Evolutionary conservation across 768 basidiomycete genomes (phyloP).

Genomic region (Polyporus arcularius): DNA sequence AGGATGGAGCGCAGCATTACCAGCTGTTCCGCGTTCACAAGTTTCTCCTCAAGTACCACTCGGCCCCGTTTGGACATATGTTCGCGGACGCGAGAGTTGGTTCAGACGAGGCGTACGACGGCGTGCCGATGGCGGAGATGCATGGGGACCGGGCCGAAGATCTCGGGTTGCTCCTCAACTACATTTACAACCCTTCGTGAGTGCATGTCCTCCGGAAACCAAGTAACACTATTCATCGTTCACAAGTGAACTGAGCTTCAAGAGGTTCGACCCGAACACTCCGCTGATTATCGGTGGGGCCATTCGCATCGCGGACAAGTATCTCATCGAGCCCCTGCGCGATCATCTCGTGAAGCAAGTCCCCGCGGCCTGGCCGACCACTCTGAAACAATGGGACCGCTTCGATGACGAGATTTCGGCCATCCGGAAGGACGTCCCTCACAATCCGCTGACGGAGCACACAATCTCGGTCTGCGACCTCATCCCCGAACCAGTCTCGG

Average conservation of each 20-base stretch:
- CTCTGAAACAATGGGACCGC: constrained; percentile 27
- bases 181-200: constrained; percentile 2
- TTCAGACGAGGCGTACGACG: constrained; percentile 4
- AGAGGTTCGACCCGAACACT: constrained; percentile 16
- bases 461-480: not conserved
- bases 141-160: constrained; percentile 9
- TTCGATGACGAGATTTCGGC: not conserved
- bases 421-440: too few relatives aligned
- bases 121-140: constrained; percentile 3
- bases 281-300: constrained; percentile 14
- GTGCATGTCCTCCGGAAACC: not conserved
- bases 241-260: constrained; percentile 8
- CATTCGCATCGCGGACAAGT: constrained; percentile 30
- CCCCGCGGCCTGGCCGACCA: constrained; percentile 29
- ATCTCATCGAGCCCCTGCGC: constrained; percentile 26
- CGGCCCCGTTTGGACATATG: constrained; percentile 9
- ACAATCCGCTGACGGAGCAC: too few relatives aligned
- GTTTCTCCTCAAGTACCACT: constrained; percentile 10
- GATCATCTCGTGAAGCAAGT: constrained; percentile 24
- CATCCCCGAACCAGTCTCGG: constrained; percentile 3
- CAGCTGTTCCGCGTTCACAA: constrained; percentile 14
- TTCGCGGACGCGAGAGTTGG: constrained; percentile 3
- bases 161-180: not conserved
- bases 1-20: not conserved
- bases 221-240: constrained; percentile 6